Percentiles rank a stretch among this genome's conserved stretches.
Conservation (phyloP, 2,329 filamentous ascomycete species). For the Hypoxylon sp. region DNA sequence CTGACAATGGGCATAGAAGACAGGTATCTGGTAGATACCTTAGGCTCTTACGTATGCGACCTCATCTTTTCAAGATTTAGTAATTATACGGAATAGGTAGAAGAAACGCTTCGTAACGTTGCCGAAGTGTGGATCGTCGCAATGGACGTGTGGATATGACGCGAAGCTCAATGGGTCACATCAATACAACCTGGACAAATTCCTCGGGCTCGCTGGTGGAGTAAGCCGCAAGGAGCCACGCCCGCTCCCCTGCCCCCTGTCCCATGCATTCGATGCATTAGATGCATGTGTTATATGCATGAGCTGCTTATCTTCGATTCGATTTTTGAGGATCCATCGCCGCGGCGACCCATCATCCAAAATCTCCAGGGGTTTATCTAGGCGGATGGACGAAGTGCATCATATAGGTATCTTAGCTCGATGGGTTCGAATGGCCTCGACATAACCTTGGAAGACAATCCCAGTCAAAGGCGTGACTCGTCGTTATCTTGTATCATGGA, state of each 20-base stretch:
- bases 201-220: conserved; percentile 25
- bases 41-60: background rate
- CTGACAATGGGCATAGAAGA: background rate
- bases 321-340: background rate
- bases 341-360: background rate
- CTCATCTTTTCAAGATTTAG: conserved; percentile 10
- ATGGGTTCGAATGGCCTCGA: background rate
- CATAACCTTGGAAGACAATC: background rate
- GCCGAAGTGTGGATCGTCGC: background rate
- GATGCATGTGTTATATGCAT: conserved; percentile 15
- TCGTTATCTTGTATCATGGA: background rate
- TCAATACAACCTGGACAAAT: conserved; percentile 23
- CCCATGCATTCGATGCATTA: conserved; percentile 2
- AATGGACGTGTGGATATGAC: conserved; percentile 2
- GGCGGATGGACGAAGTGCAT: background rate
- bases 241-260: conserved; percentile 7
- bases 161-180: conserved; percentile 25
- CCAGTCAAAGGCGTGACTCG: background rate
- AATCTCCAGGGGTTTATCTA: background rate
- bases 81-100: conserved; percentile 1
- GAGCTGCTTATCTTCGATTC: conserved; percentile 5
- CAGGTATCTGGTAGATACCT: background rate
- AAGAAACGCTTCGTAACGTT: conserved; percentile 19
- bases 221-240: conserved; percentile 29
- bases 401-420: background rate